Evolutionary conservation across 176 grass and related monocot genomes (phyloP), one percentile per base, ranked within the genome.

Genomic region (Cenchrus purpureus): DNA sequence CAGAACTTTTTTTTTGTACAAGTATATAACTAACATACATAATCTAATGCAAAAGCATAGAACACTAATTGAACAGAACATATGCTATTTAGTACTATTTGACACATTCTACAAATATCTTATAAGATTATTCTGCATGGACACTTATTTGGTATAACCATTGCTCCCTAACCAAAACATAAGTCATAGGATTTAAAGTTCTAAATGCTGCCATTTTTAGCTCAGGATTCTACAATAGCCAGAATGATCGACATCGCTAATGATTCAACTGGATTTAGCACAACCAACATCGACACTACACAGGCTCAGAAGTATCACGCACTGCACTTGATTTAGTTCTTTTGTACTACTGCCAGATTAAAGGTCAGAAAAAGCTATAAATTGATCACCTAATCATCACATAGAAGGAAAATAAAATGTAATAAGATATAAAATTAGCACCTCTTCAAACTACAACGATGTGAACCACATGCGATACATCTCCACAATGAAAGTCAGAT

Each of bases 401-500:
- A 84, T 52, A 51, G 10, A 29, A 68, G 19, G 46, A 67, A 71
- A 52, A 3, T 3, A 50, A 48, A 81, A 17, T 49, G 12, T 16
- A 72, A 50, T 31, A 75, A 44, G 76, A 83, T 83, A 73, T 63
- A 49, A 71, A 59, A 40, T 59, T 6, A 77, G 79, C 67, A 90
- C 84, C 79, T 87, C 28, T 73, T 60, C 7, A 8, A 40, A 86
- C 37, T 73, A 50, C 61, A 78, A 73, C 50, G 56, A 20, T 64
- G 53, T 78, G 84, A 86, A 90, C 59, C 66, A 82, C 17, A 54
- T 25, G 71, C 22, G 49, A 80, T 43, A 56, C 78, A 87, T 79
- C 50, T 79, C 74, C 73, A 90, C 19, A 87, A 79, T 59, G 51
- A 83, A 73, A 40, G 86, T 83, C 29, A 74, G 42, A 79, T 71